Evolutionary conservation across 2,329 filamentous ascomycete genomes (phyloP), one percentile per base, ranked within the genome.

Genomic region (Colletotrichum coccodes): DNA sequence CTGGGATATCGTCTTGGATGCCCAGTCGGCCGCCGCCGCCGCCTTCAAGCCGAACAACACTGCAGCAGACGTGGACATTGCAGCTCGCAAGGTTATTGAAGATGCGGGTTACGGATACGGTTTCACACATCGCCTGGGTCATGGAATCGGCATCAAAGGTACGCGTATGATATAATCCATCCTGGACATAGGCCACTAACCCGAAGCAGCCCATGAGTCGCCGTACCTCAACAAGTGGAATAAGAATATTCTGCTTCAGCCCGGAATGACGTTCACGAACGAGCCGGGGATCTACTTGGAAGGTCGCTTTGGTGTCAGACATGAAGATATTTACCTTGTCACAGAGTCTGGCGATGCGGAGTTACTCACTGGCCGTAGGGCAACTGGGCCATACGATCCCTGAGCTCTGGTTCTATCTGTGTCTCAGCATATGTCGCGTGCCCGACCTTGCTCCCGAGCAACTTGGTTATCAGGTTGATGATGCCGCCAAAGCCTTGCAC

Each of bases 201-300:
- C 16, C 11, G 16, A 7, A 5, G 11, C 23, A 68, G 89, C 89
- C 1, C 89, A 91, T 71, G 89, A 91, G 74, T 88, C 86, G 34
- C 89, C 89, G 0, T 91, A 91, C 71, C 78, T 91, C 36, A 90
- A 91, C 74, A 88, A 90, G 73, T 89, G 87, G 65, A 91, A 91
- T 72, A 79, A 78, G 3, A 77, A 74, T 2, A 79, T 80, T 0
- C 72, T 79, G 0, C 78, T 91, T 6, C 79, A 81, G 52, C 79
- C 86, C 0, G 89, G 89, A 0, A 91, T 91, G 89, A 83, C 84
- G 0, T 91, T 91, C 69, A 91, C 89, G 0, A 85, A 86, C 11
- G 89, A 91, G 77, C 89, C 89, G 0, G 89, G 89, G 0, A 85
- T 91, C 36, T 91, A 91, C 74, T 77, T 91, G 0, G 81, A 87